Percentiles rank a stretch among this genome's conserved stretches.
Conservation (phyloP, 163 green algal genomes). For the Scenedesmus sp. region DNA sequence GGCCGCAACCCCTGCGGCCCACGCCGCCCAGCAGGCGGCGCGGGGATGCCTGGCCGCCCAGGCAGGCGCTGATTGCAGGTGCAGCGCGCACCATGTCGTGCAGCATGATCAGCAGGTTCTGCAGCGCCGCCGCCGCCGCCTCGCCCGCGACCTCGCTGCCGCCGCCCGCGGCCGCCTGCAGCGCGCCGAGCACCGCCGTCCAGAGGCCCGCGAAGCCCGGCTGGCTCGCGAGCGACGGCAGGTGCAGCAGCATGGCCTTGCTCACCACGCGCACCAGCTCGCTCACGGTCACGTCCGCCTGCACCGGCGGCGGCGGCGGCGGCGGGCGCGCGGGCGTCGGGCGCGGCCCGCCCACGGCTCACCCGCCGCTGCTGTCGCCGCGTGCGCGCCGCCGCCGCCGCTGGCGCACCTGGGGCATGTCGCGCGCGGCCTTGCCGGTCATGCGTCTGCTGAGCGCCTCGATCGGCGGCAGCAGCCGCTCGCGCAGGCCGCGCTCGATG, state of each 20-base stretch:
- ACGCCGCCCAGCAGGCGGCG: not conserved
- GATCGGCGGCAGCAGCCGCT: constrained; percentile 48
- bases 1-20: not conserved
- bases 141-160: constrained; percentile 80
- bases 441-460: constrained; percentile 35
- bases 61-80: not conserved
- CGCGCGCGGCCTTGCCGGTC: constrained; percentile 2
- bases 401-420: constrained; percentile 21
- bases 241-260: constrained; percentile 76
- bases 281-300: constrained; percentile 67
- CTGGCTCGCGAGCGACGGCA: constrained; percentile 37
- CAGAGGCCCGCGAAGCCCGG: constrained; percentile 42
- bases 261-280: constrained; percentile 64
- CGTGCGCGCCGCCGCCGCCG: not conserved
- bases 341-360: no score
- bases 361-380: not conserved
- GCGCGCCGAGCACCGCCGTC: constrained; percentile 46
- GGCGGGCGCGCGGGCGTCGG: no score
- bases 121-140: constrained; percentile 89
- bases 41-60: not conserved
- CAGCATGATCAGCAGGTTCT: constrained; percentile 97
- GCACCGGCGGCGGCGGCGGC: no score
- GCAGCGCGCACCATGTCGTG: constrained; percentile 37
- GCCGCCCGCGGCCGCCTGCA: constrained; percentile 38
- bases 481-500: constrained; percentile 52